Conservation (phyloP, 2,329 filamentous ascomycete species). For the Ciborinia camelliae region DNA sequence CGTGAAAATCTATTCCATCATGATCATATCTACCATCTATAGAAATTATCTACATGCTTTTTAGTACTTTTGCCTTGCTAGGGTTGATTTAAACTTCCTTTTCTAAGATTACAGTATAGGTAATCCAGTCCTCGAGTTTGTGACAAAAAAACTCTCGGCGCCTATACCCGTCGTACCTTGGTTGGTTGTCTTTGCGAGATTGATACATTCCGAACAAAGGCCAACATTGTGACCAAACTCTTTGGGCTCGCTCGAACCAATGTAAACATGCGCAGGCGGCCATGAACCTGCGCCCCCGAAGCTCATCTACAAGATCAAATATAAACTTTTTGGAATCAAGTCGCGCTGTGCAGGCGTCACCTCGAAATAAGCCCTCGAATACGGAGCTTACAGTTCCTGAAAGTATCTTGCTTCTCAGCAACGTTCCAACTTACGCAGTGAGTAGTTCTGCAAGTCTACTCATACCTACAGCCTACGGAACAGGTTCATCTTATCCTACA, state of each 20-base stretch:
- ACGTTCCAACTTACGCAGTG: constrained; percentile 34
- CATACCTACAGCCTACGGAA: constrained; percentile 38
- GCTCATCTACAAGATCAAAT: constrained; percentile 20
- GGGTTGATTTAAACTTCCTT: too few relatives aligned
- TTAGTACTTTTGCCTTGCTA: not conserved
- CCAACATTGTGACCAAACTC: constrained; percentile 11
- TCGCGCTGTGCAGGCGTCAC: constrained; percentile 18
- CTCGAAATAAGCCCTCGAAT: constrained; percentile 17
- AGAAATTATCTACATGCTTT: not conserved
- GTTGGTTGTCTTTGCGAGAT: constrained; percentile 15
- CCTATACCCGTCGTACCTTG: constrained; percentile 7
- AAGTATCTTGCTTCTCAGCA: constrained; percentile 32
- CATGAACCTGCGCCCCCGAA: constrained; percentile 17
- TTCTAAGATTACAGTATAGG: not conserved
- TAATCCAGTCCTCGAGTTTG: constrained; percentile 6
- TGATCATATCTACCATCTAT: not conserved
- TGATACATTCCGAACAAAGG: constrained; percentile 13
- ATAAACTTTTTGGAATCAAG: constrained; percentile 8
- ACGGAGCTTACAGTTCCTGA: constrained; percentile 25
- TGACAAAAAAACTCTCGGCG: constrained; percentile 13
- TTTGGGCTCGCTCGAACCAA: constrained; percentile 13
- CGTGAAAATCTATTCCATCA: not conserved
- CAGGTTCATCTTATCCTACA: constrained; percentile 41
- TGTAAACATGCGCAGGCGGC: constrained; percentile 18
- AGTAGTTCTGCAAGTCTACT: constrained; percentile 38